Conservation (phyloP, 2,329 filamentous ascomycete genomes). For the Apiospora sp. region DNA sequence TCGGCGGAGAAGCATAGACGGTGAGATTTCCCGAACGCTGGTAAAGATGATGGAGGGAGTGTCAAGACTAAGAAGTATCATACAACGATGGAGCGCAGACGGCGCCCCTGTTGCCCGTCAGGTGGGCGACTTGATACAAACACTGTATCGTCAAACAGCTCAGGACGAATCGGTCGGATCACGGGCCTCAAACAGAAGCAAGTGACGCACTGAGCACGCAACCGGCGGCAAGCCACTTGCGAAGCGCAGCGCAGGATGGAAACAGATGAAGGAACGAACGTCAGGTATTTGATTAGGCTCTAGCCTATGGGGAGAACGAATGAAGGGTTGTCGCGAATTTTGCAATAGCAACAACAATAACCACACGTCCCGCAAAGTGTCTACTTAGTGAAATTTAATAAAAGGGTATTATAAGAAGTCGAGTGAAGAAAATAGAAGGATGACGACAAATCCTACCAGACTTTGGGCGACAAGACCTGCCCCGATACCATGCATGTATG, state of each 20-base stretch:
- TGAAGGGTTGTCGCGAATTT: slow-evolving; percentile 6
- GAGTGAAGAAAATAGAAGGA: slow-evolving; percentile 8
- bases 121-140: slow-evolving; percentile 15
- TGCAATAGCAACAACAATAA: background rate
- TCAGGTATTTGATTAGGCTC: slow-evolving; percentile 19
- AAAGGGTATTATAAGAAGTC: slow-evolving; percentile 8
- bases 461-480: no score
- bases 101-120: slow-evolving; percentile 9
- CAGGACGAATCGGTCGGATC: slow-evolving; percentile 3
- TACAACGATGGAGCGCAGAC: background rate
- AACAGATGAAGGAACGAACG: background rate
- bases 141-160: slow-evolving; percentile 12
- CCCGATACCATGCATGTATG: no score
- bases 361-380: background rate
- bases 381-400: slow-evolving; percentile 14
- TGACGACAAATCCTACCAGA: background rate
- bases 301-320: slow-evolving; percentile 19
- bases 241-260: slow-evolving; percentile 7
- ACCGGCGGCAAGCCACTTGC: slow-evolving; percentile 12
- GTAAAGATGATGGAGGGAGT: background rate
- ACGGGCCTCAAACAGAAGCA: slow-evolving; percentile 20
- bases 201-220: slow-evolving; percentile 16
- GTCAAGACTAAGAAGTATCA: slow-evolving; percentile 15
- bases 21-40: background rate
- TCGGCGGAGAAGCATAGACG: background rate